Conservation (phyloP, 1,284 basidiomycete genomes). For the Ceratobasidium sp. region DNA sequence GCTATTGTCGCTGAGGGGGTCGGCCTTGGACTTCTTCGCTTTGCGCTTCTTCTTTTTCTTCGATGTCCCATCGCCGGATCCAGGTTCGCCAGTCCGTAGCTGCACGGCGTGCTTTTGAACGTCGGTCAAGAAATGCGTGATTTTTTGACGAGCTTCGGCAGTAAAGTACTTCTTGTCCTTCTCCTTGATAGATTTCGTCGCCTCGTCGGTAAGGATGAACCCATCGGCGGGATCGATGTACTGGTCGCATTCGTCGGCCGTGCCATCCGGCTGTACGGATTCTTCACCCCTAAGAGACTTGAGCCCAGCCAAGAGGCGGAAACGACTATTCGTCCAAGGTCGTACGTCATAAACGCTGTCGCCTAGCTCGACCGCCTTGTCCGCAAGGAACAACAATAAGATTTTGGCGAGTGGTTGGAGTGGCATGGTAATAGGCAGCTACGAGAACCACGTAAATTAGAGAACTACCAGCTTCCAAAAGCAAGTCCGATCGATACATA, state of each 20-base stretch:
- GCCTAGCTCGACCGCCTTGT: background rate
- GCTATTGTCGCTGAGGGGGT: background rate
- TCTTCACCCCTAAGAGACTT: background rate
- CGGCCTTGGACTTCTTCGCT: background rate
- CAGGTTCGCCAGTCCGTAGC: background rate
- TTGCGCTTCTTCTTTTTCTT: background rate
- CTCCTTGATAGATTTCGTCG: background rate
- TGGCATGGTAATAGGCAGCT: slow-evolving; percentile 16
- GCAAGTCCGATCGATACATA: too few relatives aligned
- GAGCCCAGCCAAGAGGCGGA: background rate
- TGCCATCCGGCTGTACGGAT: background rate
- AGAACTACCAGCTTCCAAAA: too few relatives aligned
- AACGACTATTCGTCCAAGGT: background rate
- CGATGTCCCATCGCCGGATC: background rate
- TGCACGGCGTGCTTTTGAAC: background rate
- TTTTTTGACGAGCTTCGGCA: background rate
- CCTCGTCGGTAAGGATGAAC: background rate
- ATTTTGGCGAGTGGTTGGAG: background rate
- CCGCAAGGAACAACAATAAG: background rate
- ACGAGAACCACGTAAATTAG: too few relatives aligned
- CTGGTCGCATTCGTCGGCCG: background rate
- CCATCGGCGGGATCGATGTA: background rate
- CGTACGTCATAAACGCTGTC: background rate
- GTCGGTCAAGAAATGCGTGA: background rate
- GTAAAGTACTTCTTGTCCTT: background rate